Percentiles rank a stretch among this genome's conserved stretches.
These are phyloP conservation scores for Cardamine chenopodiifolia DNA, from an alignment of 345 rosid genomes.

Conservation along the genomic window DNA sequence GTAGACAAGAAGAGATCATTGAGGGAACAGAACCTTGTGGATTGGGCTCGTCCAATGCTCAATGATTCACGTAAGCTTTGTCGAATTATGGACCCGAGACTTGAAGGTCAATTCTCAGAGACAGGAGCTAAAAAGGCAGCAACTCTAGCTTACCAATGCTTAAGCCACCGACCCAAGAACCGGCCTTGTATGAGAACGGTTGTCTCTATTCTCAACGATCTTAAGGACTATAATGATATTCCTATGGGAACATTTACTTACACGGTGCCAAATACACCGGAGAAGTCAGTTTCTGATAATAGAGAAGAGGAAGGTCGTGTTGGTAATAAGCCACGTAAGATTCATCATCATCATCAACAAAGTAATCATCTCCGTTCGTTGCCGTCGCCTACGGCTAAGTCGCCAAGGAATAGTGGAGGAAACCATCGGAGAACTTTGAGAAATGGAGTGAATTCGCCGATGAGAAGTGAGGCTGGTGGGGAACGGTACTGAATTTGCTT, in stretches of 20 bases:
- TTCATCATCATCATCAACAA: slow-evolving; percentile 37
- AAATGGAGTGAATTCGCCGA: slow-evolving; percentile 49
- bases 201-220: slow-evolving; percentile 63
- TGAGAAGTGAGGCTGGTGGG: slow-evolving; percentile 46
- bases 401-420: slow-evolving; percentile 25
- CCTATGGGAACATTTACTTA: slow-evolving; percentile 67
- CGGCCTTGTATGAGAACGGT: slow-evolving; percentile 71
- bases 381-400: slow-evolving; percentile 43
- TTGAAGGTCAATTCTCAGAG: slow-evolving; percentile 90
- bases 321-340: slow-evolving; percentile 44
- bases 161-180: slow-evolving; percentile 75
- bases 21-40: slow-evolving; percentile 63
- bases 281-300: slow-evolving; percentile 27
- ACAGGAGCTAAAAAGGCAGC: slow-evolving; percentile 77
- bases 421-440: slow-evolving; percentile 40
- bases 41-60: slow-evolving; percentile 76
- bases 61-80: slow-evolving; percentile 62
- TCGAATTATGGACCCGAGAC: slow-evolving; percentile 84
- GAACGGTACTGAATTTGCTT: slow-evolving; percentile 37
- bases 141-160: slow-evolving; percentile 74
- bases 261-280: slow-evolving; percentile 54
- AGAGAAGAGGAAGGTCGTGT: slow-evolving; percentile 34
- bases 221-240: slow-evolving; percentile 59
- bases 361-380: slow-evolving; percentile 35
- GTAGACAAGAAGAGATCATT: slow-evolving; percentile 61